phyloP scores from a whole-genome alignment of 257 asterid genomes.

The Mitragyna speciosa region DNA sequence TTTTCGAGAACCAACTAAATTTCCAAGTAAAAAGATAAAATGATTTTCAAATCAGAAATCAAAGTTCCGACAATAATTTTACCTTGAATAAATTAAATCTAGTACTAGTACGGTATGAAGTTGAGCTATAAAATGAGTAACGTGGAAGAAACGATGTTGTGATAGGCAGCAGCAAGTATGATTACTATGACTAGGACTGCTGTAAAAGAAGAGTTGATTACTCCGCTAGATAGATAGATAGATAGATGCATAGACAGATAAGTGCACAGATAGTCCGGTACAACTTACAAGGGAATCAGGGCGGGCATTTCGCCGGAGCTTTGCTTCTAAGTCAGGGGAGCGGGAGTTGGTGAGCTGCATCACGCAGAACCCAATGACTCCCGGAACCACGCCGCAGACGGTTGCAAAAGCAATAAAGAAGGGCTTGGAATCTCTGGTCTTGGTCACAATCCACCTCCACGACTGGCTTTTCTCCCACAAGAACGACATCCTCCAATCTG shows the following conservation, averaged over 20 bases:
- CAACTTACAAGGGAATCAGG: constrained; percentile 62
- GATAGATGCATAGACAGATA: background rate
- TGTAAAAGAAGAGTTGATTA: background rate
- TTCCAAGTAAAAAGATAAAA: too few relatives aligned
- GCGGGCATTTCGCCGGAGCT: constrained; percentile 77
- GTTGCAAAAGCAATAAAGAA: constrained; percentile 87
- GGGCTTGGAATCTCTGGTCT: constrained; percentile 80
- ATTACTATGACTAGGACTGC: background rate
- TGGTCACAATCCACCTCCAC: constrained; percentile 86
- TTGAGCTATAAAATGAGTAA: background rate
- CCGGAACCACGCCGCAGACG: constrained; percentile 92
- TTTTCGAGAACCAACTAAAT: too few relatives aligned
- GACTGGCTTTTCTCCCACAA: constrained; percentile 70
- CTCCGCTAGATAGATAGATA: too few relatives aligned
- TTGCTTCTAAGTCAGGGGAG: constrained; percentile 75
- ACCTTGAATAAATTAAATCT: too few relatives aligned
- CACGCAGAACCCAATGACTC: constrained; percentile 69
- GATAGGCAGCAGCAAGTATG: background rate
- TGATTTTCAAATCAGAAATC: too few relatives aligned
- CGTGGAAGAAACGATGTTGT: background rate
- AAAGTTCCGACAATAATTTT: too few relatives aligned
- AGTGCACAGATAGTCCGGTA: background rate
- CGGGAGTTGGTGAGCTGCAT: constrained; percentile 69
- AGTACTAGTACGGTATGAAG: too few relatives aligned
- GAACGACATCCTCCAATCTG: constrained; percentile 40